Conservation (phyloP, 169 alveolate genomes). For the Plasmodium ovale region DNA sequence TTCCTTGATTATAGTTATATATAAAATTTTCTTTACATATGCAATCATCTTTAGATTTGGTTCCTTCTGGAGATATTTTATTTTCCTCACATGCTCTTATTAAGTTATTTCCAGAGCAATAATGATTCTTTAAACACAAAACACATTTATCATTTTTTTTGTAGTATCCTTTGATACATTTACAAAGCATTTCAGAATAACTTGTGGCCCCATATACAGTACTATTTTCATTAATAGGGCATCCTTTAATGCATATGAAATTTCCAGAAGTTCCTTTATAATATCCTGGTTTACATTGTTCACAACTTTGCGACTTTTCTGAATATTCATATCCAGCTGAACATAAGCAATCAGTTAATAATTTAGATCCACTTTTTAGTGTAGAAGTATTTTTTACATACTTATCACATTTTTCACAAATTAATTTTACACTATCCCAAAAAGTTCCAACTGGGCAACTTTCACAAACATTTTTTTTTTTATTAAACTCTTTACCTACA, state of each 20-base stretch:
- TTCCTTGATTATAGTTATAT: slow-evolving; percentile 15
- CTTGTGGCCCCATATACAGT: slow-evolving; percentile 62
- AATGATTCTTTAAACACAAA: slow-evolving; percentile 77
- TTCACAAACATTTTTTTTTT: slow-evolving; percentile 20
- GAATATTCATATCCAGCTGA: slow-evolving; percentile 78
- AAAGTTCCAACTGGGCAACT: slow-evolving; percentile 69
- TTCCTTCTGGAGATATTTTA: slow-evolving; percentile 47
- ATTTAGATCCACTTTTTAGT: slow-evolving; percentile 64
- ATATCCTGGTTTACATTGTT: slow-evolving; percentile 81
- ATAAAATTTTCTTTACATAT: slow-evolving; percentile 58
- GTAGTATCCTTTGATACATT: slow-evolving; percentile 79
- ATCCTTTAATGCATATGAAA: slow-evolving; percentile 72
- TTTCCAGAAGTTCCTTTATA: slow-evolving; percentile 76
- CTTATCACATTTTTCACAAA: slow-evolving; percentile 76
- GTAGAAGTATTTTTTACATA: slow-evolving; percentile 78
- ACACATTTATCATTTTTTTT: slow-evolving; percentile 76
- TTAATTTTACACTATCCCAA: slow-evolving; percentile 41
- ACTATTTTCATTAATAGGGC: slow-evolving; percentile 59
- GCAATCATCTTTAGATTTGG: slow-evolving; percentile 22
- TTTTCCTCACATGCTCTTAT: slow-evolving; percentile 15
- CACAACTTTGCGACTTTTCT: slow-evolving; percentile 74
- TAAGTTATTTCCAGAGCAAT: slow-evolving; percentile 61
- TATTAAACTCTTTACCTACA: slow-evolving; percentile 50
- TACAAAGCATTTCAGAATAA: slow-evolving; percentile 75
- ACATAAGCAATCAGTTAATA: slow-evolving; percentile 79